Evolutionary conservation across 2,329 filamentous ascomycete genomes (phyloP), one percentile per base, ranked within the genome.

Genomic region (Epichloe sp.): DNA sequence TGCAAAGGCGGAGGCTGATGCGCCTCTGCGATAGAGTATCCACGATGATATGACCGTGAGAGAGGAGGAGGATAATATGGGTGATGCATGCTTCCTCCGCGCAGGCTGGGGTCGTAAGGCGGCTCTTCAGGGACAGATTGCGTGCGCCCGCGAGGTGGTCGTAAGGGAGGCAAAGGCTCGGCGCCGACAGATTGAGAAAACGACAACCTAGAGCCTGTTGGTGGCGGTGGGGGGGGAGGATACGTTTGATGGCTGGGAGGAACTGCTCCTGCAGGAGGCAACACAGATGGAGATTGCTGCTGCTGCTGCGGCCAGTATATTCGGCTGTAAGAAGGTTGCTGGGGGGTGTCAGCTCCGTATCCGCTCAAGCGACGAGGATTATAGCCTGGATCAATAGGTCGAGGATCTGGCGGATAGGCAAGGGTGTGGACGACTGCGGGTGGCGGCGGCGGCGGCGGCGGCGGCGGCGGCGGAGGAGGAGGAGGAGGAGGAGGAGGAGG

Each of bases 121-220:
- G 56, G 51, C 21, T 67, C 66, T 14, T 69, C 66, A 10, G 62
- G 62, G 5, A 67, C 49, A 36, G 66, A 63, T 34, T 64, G 65
- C 42, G 60, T 62, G 19, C 65, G 65, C 35, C 60, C 58, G 40
- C 68, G 61, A 14, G 68, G 61, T n/a, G 68, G 68, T 40, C 68
- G 61, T 38, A 70, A 58, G 6, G 68, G 67, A 4, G 68, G 68
- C 21, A 70, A 57, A 23, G 66, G 66, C 40, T 69, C 66, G 11
- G 65, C 59, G 51, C 57, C 66, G 14, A 58, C 60, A 36, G 63
- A 61, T 34, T 66, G 65, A 35, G 65, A 64, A 50, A 68, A 69
- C 1, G 67, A 64, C 14, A 66, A 63, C 26, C 67, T 61, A 3
- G 65, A 55, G 35, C 61, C 53, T 21, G 58, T 50, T n/a, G 53